A percentile compares a stretch with the other conserved stretches of the same genome.
These are phyloP conservation scores for Dioscorea cayenensis DNA, from an alignment of 116 monocot genomes.

Conservation along the genomic window DNA sequence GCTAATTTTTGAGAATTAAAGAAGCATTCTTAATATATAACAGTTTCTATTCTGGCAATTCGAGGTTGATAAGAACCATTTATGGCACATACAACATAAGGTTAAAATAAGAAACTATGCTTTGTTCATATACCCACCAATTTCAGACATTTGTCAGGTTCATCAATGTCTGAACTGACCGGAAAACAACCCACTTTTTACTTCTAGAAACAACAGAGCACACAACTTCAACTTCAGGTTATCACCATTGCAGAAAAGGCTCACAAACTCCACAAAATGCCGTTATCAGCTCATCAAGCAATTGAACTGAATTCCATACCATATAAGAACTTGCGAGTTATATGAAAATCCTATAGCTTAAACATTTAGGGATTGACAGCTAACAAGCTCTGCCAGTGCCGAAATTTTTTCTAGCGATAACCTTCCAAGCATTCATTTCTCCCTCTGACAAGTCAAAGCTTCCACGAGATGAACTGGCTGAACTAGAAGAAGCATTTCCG, in stretches of 20 bases:
- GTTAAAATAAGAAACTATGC: not conserved
- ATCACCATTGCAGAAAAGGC: not conserved
- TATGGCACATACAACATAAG: not conserved
- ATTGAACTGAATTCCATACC: not conserved
- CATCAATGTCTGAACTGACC: too few species aligned
- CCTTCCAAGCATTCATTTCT: conserved; percentile 54
- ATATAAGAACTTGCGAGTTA: not conserved
- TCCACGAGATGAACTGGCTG: conserved; percentile 7
- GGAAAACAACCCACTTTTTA: too few species aligned
- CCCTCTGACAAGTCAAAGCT: conserved; percentile 8
- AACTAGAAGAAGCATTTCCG: conserved; percentile 2
- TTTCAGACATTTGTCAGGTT: too few species aligned
- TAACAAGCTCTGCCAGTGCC: conserved; percentile 55
- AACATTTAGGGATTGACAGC: conserved; percentile 67
- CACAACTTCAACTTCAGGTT: too few species aligned
- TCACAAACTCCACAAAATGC: not conserved
- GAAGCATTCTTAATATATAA: not conserved
- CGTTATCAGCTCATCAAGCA: not conserved
- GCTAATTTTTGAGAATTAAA: not conserved
- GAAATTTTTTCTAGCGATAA: conserved; percentile 57
- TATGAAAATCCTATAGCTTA: conserved; percentile 9
- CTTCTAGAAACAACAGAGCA: too few species aligned
- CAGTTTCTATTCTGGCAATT: not conserved
- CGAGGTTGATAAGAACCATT: not conserved
- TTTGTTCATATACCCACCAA: not conserved